Evolutionary conservation across 2,329 filamentous ascomycete genomes (phyloP), one percentile per base, ranked within the genome.

Genomic region (Claviceps cyperi): DNA sequence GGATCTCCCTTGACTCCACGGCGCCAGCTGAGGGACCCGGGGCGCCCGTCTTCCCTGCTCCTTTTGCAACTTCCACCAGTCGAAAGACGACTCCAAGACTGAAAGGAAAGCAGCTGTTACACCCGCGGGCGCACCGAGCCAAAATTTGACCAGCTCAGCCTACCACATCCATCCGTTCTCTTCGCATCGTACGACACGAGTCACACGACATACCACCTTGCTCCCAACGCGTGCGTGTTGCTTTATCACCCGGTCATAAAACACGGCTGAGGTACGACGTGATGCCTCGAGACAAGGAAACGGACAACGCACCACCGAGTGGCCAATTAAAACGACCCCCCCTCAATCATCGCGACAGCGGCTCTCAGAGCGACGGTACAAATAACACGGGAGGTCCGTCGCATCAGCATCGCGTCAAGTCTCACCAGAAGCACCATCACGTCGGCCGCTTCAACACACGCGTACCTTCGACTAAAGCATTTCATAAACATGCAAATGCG

Each of bases 241-340:
- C 36, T 15, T 21, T 24, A 9, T 37, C 39, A n/a, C n/a, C 17
- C 14, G 19, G 35, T 38, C 35, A 17, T 19, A 17, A 4, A 7
- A 35, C 39, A 22, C 37, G 37, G 24, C 41, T 46, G n/a, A 36
- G 19, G 43, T 35, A 15, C 22, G 35, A 39, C 46, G 63, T 55
- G 63, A 69, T 67, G 70, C 61, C 66, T 59, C 65, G 64, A 59
- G 71, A 72, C 60, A 68, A 64, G 62, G 70, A 76, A 58, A 61
- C 60, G 58, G 69, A 73, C 63, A 71, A 69, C 65, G 64, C 69
- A 64, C 67, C 69, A 57, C 63, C 66, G 56, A 63, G 64, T 61
- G 65, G 66, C 74, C 74, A 77, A 77, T 77, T 73, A 77, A 77
- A 76, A 66, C 70, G 71, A 24, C 68, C 72, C 59, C 56, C 65